Percentiles rank a stretch among this genome's conserved stretches.
Conservation (phyloP, 257 asterid species). For the Solanum clarkiae region DNA sequence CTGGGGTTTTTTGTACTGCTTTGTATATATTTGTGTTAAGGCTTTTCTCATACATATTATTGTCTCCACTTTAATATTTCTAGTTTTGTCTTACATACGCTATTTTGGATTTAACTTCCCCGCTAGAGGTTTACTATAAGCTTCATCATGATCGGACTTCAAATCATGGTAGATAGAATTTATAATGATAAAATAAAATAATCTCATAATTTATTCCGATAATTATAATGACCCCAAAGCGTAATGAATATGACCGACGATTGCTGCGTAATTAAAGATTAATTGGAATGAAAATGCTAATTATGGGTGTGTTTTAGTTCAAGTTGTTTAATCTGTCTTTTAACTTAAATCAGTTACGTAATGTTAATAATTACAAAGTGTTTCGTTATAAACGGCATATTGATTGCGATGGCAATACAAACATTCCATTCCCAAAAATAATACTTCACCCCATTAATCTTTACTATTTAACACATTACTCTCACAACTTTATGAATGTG, state of each 20-base stretch:
- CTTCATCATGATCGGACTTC: too few relatives aligned
- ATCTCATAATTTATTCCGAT: background rate
- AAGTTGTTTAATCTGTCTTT: background rate
- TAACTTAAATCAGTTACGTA: background rate
- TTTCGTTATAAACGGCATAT: background rate
- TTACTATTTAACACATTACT: background rate
- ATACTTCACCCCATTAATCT: background rate
- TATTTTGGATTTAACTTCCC: too few relatives aligned
- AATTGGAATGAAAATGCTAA: background rate
- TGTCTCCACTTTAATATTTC: too few relatives aligned
- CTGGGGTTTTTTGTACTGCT: too few relatives aligned
- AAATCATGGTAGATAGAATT: too few relatives aligned
- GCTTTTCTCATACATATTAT: too few relatives aligned
- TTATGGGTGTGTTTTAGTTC: background rate
- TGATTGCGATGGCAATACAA: background rate
- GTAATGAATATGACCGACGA: background rate
- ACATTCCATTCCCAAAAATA: background rate
- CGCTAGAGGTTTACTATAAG: too few relatives aligned
- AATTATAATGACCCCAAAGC: background rate
- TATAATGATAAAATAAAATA: background rate
- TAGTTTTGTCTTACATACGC: too few relatives aligned
- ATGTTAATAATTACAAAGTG: background rate
- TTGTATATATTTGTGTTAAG: too few relatives aligned
- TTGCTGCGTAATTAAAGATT: background rate
- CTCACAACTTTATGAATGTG: background rate